phyloP scores from a whole-genome alignment of 208 protist genomes.

The Trypanosoma cruzi region DNA sequence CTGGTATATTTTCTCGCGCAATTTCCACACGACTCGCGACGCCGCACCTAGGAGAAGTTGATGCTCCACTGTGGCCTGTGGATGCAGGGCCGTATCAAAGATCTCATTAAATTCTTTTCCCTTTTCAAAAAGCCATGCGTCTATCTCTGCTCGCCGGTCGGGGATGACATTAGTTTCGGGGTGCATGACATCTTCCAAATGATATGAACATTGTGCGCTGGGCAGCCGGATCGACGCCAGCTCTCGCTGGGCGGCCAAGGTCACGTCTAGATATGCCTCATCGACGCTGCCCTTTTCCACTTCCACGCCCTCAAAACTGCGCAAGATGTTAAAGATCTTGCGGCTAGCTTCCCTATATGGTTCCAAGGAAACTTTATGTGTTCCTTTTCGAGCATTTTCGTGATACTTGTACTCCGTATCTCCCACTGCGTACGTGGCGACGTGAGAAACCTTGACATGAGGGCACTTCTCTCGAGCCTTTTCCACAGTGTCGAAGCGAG shows the following conservation, averaged over 20 bases:
- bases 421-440: slow-evolving; percentile 63
- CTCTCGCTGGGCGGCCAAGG: slow-evolving; percentile 53
- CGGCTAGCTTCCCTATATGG: slow-evolving; percentile 82
- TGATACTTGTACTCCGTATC: slow-evolving; percentile 65
- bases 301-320: slow-evolving; percentile 42
- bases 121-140: slow-evolving; percentile 40
- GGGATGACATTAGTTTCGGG: slow-evolving; percentile 54
- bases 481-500: slow-evolving; percentile 52
- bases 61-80: slow-evolving; percentile 39
- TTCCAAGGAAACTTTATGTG: slow-evolving; percentile 85
- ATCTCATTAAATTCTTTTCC: slow-evolving; percentile 51
- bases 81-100: slow-evolving; percentile 60
- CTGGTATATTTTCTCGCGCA: slow-evolving; percentile 56
- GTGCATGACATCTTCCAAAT: slow-evolving; percentile 54
- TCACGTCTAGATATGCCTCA: slow-evolving; percentile 91
- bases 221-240: slow-evolving; percentile 35
- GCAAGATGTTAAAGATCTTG: slow-evolving; percentile 70
- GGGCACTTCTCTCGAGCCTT: slow-evolving; percentile 53
- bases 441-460: slow-evolving; percentile 45
- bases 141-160: slow-evolving; percentile 52
- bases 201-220: slow-evolving; percentile 14
- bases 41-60: slow-evolving; percentile 57
- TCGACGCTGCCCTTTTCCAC: slow-evolving; percentile 84
- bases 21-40: slow-evolving; percentile 59
- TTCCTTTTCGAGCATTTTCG: slow-evolving; percentile 36